Evolutionary conservation across 768 basidiomycete genomes (phyloP).

Genomic region (Rhizopogon vulgaris): DNA sequence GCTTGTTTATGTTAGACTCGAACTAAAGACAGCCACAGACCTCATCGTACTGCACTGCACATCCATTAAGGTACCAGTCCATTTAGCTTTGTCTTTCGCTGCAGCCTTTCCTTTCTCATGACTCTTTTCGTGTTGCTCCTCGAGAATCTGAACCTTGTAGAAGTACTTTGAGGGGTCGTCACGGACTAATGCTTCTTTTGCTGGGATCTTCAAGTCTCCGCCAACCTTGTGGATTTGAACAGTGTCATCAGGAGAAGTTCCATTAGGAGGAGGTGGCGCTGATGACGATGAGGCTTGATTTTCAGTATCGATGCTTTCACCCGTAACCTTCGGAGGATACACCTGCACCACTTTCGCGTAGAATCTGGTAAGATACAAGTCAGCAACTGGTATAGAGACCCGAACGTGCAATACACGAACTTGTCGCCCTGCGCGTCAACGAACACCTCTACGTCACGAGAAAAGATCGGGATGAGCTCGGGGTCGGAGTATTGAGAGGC

Average conservation of each 20-base stretch:
- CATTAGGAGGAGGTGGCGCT: conserved; percentile 38
- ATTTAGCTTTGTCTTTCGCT: conserved; percentile 55
- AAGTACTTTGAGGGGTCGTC: conserved; percentile 82
- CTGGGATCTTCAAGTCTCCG: conserved; percentile 69
- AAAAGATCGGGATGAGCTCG: conserved; percentile 13
- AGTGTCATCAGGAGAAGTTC: conserved; percentile 42
- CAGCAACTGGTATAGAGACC: conserved; percentile 1
- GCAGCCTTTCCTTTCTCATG: conserved; percentile 52
- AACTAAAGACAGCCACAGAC: conserved; percentile 34
- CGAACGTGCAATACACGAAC: conserved; percentile 35
- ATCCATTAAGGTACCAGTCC: conserved; percentile 76
- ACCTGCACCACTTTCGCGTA: conserved; percentile 77
- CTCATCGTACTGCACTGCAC: conserved; percentile 77
- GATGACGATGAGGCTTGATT: conserved; percentile 34
- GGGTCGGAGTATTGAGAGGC: conserved; percentile 4
- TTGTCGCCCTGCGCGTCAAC: conserved; percentile 86
- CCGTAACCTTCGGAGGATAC: conserved; percentile 55
- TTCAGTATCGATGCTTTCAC: conserved; percentile 29
- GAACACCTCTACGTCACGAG: conserved; percentile 55
- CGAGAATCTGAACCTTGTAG: conserved; percentile 85
- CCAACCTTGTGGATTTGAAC: conserved; percentile 62
- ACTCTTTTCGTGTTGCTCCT: conserved; percentile 65
- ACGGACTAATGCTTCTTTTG: conserved; percentile 59
- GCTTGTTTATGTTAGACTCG: not conserved
- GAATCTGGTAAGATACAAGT: conserved; percentile 46